A percentile compares a stretch with the other conserved stretches of the same genome.
Evolutionary conservation across 208 protist species (phyloP).

Genomic region (Borovskyia barvae): DNA sequence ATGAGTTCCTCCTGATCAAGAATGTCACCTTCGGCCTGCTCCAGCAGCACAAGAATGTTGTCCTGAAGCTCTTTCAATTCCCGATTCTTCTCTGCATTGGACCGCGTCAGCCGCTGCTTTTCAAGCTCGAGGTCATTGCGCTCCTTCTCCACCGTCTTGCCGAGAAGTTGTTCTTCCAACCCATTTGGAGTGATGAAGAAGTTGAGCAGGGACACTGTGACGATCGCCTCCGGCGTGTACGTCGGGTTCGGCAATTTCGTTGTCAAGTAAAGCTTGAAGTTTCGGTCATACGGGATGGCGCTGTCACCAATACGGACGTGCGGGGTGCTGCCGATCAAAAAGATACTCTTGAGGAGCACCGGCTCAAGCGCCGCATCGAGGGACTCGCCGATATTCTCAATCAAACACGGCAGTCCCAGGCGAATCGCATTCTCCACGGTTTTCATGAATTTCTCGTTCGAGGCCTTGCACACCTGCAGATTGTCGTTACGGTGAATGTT

Average conservation of each 20-base stretch:
- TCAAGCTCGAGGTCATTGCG: slow-evolving; percentile 95
- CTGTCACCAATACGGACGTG: slow-evolving; percentile 97
- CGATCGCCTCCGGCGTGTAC: slow-evolving; percentile 96
- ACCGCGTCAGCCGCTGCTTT: slow-evolving; percentile 94
- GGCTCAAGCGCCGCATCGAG: slow-evolving; percentile 96
- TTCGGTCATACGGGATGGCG: slow-evolving; percentile 94
- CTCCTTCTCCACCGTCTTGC: slow-evolving; percentile 96
- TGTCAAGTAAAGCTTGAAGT: slow-evolving; percentile 97
- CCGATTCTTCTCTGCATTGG: slow-evolving; percentile 94
- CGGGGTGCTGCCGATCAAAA: slow-evolving; percentile 91
- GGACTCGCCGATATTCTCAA: slow-evolving; percentile 96
- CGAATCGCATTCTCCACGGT: slow-evolving; percentile 95
- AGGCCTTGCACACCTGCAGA: slow-evolving; percentile 96
- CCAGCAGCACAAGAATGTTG: slow-evolving; percentile 95
- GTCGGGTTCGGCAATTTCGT: slow-evolving; percentile 97
- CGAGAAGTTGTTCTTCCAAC: slow-evolving; percentile 97
- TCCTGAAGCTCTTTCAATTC: slow-evolving; percentile 96
- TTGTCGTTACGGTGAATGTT: slow-evolving; percentile 93
- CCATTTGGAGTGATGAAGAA: slow-evolving; percentile 97
- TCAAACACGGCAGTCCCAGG: slow-evolving; percentile 95
- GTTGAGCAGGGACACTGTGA: slow-evolving; percentile 97
- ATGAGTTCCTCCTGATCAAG: slow-evolving; percentile 98
- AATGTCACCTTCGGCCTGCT: slow-evolving; percentile 94
- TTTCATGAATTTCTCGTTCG: slow-evolving; percentile 94
- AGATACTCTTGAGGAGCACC: slow-evolving; percentile 94